phyloP scores from a whole-genome alignment of 2,329 filamentous ascomycete genomes.

The Calonectria pseudoturangicola region DNA sequence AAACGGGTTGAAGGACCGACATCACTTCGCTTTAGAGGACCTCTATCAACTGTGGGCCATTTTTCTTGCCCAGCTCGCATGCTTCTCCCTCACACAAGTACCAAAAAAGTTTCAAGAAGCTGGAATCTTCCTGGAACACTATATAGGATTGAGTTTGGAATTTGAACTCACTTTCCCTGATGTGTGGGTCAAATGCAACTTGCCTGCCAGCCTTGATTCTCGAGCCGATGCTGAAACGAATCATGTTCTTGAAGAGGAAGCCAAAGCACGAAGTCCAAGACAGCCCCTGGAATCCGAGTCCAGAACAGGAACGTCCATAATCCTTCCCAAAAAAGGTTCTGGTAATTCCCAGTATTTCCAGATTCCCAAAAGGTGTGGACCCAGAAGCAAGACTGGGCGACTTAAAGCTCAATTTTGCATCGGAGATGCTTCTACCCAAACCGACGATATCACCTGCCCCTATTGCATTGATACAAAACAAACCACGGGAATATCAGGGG shows the following conservation, averaged over 20 bases:
- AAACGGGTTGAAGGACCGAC: neutral
- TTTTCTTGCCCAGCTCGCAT: constrained; percentile 13
- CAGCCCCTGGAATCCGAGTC: too few relatives aligned
- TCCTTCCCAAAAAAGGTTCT: neutral
- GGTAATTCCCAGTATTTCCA: neutral
- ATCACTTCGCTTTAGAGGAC: neutral
- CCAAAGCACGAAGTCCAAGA: neutral
- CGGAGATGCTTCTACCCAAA: neutral
- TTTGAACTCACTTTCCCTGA: constrained; percentile 31
- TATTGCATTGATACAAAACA: neutral
- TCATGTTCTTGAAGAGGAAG: neutral
- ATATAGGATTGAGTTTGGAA: neutral
- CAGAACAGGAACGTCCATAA: neutral
- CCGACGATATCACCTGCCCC: neutral
- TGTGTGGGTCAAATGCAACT: constrained; percentile 26
- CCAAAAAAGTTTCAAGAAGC: constrained; percentile 12
- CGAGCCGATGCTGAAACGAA: constrained; percentile 5
- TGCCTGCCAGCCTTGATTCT: constrained; percentile 25
- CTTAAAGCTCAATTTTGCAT: neutral
- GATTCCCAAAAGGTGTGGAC: neutral
- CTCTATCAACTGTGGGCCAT: neutral
- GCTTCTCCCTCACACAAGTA: constrained; percentile 15
- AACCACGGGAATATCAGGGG: neutral
- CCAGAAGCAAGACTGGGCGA: neutral
- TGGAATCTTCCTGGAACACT: neutral